Evolutionary conservation across 2,329 filamentous ascomycete genomes (phyloP), one percentile per base, ranked within the genome.

Genomic region (Xylariales sp.): DNA sequence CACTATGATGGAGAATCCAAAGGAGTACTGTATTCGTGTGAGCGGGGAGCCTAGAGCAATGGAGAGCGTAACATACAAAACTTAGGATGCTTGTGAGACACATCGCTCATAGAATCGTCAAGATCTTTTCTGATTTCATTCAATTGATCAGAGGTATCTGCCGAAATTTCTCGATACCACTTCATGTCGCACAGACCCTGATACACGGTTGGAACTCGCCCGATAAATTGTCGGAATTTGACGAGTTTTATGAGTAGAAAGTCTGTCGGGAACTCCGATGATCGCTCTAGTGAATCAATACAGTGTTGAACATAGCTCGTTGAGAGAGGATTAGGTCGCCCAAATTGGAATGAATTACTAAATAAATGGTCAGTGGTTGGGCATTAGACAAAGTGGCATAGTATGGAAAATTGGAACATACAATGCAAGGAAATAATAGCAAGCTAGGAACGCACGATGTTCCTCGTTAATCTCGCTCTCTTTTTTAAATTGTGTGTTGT

Each of bases 391-490:
- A 49, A 30, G 18, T 4, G 5, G 6, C 12, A 16, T 3, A 16
- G 1, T 36, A 12, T 28, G 10, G 41, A 43, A 3, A 34, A 52
- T 49, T 12, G 14, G 30, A 12, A 12, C 80, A 73, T 71, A 81
- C 81, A 80, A 69, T 41, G 81, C 81, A n/a, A 80, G 69, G 4
- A 81, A 58, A 50, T 80, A 83, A 55, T 79, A 81, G 45, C 79
- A 79, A 0, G 81, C 82, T 14, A 83, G 72, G 52, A 81, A 78
- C 0, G 78, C 73, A 7, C 81, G 74, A 62, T 80, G 78, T 65
- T 81, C 80, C 39, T 82, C 81, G n/a, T 76, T 71, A 0, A 76
- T 78, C 63, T 77, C 75, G 4, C 67, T 67, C 39, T 75, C 73
- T 32, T 73, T 72, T 9, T 65, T 64, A 34, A 67, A 67, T 41